Conservation (phyloP, 202 grass and related monocot species). For the Miscanthus sacchariflorus region DNA sequence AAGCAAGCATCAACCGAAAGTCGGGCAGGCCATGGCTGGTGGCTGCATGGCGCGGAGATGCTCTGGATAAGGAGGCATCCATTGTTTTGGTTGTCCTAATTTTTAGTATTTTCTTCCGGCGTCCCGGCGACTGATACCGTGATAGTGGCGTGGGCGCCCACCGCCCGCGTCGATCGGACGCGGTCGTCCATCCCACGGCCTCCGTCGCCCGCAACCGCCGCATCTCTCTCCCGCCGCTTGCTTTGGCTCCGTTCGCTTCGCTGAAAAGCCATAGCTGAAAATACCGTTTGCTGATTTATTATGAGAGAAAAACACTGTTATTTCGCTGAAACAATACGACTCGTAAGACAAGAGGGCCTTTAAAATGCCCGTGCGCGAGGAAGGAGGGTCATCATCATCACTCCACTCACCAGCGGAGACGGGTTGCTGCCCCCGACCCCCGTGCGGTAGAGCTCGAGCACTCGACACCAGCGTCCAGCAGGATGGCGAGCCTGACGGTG, state of each 20-base stretch:
- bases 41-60: not conserved
- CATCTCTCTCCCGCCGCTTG: not conserved
- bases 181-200: not conserved
- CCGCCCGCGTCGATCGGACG: slow-evolving; percentile 34
- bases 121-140: not conserved
- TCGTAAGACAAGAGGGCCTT: too few relatives aligned
- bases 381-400: not conserved
- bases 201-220: not conserved
- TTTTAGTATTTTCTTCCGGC: not conserved
- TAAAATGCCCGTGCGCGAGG: not conserved
- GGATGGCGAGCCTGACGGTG: slow-evolving; percentile 76
- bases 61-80: slow-evolving; percentile 33
- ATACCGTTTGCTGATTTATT: too few relatives aligned
- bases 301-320: too few relatives aligned
- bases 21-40: not conserved
- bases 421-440: too few relatives aligned
- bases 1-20: not conserved
- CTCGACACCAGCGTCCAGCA: not conserved
- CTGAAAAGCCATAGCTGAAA: too few relatives aligned
- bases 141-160: slow-evolving; percentile 26
- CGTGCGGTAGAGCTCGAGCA: not conserved
- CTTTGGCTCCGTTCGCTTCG: not conserved
- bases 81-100: not conserved
- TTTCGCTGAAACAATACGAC: too few relatives aligned
- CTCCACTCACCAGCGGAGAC: too few relatives aligned